Percentiles rank a stretch among this genome's conserved stretches.
These are phyloP conservation scores for Decorospora gaudefroyi DNA, from an alignment of 2,329 filamentous ascomycete species.

Conservation along the genomic window DNA sequence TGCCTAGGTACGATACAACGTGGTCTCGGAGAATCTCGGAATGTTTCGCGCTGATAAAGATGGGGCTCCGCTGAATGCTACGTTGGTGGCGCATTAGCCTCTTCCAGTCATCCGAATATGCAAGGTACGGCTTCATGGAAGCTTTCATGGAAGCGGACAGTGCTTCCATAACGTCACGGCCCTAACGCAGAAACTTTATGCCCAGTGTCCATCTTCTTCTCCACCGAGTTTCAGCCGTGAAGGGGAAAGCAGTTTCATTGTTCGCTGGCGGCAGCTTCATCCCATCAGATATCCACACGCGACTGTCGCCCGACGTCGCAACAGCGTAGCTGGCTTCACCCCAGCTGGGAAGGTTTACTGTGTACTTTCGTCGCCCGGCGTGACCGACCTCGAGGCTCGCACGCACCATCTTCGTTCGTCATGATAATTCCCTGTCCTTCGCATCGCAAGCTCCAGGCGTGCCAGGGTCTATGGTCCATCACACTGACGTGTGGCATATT, in stretches of 20 bases:
- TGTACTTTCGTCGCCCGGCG: conserved; percentile 2
- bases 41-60: conserved; percentile 10
- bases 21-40: conserved; percentile 34
- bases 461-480: conserved; percentile 7
- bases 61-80: conserved; percentile 23
- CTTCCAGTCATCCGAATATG: conserved; percentile 24
- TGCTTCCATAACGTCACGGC: conserved; percentile 13
- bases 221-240: conserved; percentile 4
- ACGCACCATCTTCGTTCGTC: conserved; percentile 2
- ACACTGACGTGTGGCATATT: conserved; percentile 18
- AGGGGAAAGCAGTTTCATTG: conserved; percentile 14
- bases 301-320: conserved; percentile 16
- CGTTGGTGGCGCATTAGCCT: conserved; percentile 26
- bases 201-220: conserved; percentile 19
- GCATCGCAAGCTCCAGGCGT: conserved; percentile 3
- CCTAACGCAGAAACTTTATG: conserved; percentile 11
- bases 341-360: conserved; percentile 1
- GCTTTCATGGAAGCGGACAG: conserved; percentile 15
- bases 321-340: conserved; percentile 1
- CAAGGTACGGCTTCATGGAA: conserved; percentile 28
- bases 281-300: conserved; percentile 5
- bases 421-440: not conserved
- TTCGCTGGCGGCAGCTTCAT: not conserved
- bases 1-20: conserved; percentile 24
- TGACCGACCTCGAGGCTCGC: too few relatives aligned